Evolutionary conservation across 495 filamentous ascomycete species (phyloP), one percentile per base, ranked within the genome.

Genomic region (Neurospora intermedia): DNA sequence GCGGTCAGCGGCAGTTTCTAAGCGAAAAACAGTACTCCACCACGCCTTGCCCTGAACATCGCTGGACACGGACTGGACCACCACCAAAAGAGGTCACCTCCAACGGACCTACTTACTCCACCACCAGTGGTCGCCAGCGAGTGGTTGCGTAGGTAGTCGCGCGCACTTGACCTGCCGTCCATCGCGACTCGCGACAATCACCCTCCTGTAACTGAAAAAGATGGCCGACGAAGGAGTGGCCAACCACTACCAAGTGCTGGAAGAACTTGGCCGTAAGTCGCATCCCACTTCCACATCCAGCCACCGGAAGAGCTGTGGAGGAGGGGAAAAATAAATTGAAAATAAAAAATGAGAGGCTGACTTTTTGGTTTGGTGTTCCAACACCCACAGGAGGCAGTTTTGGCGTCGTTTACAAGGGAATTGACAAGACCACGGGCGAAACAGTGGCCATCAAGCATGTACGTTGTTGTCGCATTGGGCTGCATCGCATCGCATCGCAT

Each of bases 351-450:
- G 76, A 62, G 31, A 72, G 23, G 46, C 54, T 72, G 54, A 75
- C 75, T 15, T 18, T 40, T 18, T 72, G 70, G 75, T 80, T 18
- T 72, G 70, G 75, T 80, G 72, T 76, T 43, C 13, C 35, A 43
- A 43, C 62, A 15, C 18, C 11, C 72, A 18, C 76, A 87, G 94
- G 94, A 80, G 95, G 95, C 54, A 98, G 95, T 82, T 98, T 99
- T 82, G 96, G 96, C 70, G 90, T 92, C 35, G 96, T 99, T 27
- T 99, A 97, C 87, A 99, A 99, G 83, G 96, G 90, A 38, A 93
- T 96, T 79, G 93, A 96, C 77, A 90, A 89, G 75, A 82, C 88
- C 11, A 96, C 93, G 10, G 94, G 94, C 54, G 93, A 97, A 76
- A 90, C 94, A 48, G 94, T 97, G 70, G 94, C 94, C 7, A 92